A percentile compares a stretch with the other conserved stretches of the same genome.
Evolutionary conservation across 208 protist genomes (phyloP).

Genomic region (Trypanosoma boissoni): DNA sequence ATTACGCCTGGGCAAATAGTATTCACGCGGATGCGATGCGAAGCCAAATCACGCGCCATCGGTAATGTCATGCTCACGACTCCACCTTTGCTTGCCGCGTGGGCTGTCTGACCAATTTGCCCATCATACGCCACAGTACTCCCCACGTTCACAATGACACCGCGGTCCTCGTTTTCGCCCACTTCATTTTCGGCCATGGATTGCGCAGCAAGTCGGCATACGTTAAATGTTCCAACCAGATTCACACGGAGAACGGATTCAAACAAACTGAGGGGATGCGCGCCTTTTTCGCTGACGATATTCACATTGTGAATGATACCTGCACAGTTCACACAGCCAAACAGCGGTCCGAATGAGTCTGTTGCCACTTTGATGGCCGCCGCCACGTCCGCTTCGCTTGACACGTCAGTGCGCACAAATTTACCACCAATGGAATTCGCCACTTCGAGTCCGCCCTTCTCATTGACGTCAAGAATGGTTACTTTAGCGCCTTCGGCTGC

Average conservation of each 20-base stretch:
- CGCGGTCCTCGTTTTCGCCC: constrained; percentile 35
- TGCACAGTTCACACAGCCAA: constrained; percentile 76
- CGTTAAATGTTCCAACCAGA: constrained; percentile 79
- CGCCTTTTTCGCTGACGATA: constrained; percentile 36
- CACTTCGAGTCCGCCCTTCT: constrained; percentile 25
- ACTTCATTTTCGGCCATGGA: constrained; percentile 39
- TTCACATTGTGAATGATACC: constrained; percentile 41
- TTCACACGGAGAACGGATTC: constrained; percentile 63
- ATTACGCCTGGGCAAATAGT: constrained; percentile 80
- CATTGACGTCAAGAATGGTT: constrained; percentile 48
- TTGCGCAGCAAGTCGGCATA: constrained; percentile 51
- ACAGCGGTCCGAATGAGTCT: constrained; percentile 48
- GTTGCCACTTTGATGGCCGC: constrained; percentile 45
- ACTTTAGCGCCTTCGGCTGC: constrained; percentile 36
- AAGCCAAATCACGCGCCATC: constrained; percentile 54
- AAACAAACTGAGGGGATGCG: constrained; percentile 50
- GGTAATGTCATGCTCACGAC: constrained; percentile 76
- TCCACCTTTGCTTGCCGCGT: constrained; percentile 74
- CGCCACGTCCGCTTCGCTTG: constrained; percentile 43
- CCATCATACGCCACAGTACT: constrained; percentile 81
- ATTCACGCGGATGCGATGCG: constrained; percentile 64
- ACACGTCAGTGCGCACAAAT: constrained; percentile 40
- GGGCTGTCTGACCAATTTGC: constrained; percentile 87
- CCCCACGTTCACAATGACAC: constrained; percentile 82
- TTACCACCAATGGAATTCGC: constrained; percentile 30